phyloP scores from a whole-genome alignment of 2,329 filamentous ascomycete genomes.

The Sarocladiaceae sp. region DNA sequence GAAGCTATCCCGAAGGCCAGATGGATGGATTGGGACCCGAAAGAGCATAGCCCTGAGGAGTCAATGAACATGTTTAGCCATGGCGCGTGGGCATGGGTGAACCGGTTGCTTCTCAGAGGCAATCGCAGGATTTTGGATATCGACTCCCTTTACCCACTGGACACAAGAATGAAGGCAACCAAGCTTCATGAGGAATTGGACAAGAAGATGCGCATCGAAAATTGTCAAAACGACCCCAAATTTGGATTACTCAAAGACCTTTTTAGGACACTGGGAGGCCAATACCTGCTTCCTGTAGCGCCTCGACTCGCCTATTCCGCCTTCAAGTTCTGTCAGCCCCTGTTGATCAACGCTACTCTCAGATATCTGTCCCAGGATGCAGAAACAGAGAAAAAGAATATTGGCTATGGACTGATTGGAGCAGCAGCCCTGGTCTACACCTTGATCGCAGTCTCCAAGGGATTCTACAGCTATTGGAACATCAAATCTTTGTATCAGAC shows the following conservation, averaged over 20 bases:
- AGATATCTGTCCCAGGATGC: conserved; percentile 23
- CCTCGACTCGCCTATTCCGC: conserved; percentile 33
- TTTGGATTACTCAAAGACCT: conserved; percentile 26
- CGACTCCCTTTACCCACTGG: conserved; percentile 31
- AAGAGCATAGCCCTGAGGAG: conserved; percentile 33
- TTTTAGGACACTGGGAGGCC: conserved; percentile 24
- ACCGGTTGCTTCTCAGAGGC: conserved; percentile 29
- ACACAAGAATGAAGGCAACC: conserved; percentile 20
- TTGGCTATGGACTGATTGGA: conserved; percentile 38
- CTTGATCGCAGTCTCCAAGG: conserved; percentile 33
- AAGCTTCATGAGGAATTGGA: conserved; percentile 17
- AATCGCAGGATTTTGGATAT: conserved; percentile 27
- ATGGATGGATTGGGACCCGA: conserved; percentile 33
- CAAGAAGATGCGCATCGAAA: conserved; percentile 19
- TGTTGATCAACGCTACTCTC: conserved; percentile 36
- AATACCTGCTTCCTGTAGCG: conserved; percentile 28
- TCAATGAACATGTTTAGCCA: conserved; percentile 28
- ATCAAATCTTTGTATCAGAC: conserved; percentile 27
- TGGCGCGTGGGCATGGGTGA: conserved; percentile 30
- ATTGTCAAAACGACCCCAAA: conserved; percentile 16
- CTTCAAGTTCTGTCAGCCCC: conserved; percentile 38
- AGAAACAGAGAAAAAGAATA: conserved; percentile 14
- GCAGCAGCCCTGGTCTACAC: conserved; percentile 34
- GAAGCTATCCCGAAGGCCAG: conserved; percentile 34
- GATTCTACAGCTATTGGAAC: conserved; percentile 35